Evolutionary conservation across 768 basidiomycete species (phyloP).

Genomic region (Boletus huronensis): DNA sequence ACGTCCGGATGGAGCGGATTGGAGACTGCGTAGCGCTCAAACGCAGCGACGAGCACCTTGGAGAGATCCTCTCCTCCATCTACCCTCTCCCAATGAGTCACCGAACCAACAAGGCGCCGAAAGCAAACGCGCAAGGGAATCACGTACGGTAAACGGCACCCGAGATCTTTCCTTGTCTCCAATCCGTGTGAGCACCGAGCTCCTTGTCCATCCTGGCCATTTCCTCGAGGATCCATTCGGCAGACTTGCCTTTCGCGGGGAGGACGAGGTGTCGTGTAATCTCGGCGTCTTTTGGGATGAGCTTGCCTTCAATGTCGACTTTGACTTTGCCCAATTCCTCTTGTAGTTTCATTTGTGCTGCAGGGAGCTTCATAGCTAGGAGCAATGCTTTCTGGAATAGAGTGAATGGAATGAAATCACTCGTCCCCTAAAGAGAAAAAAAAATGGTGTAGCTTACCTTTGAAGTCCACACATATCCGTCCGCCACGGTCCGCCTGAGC

Average conservation of each 20-base stretch:
- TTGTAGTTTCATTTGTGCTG: conserved; percentile 55
- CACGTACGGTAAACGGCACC: conserved; percentile 83
- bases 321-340: conserved; percentile 62
- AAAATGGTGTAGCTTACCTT: conserved; percentile 13
- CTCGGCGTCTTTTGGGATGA: conserved; percentile 60
- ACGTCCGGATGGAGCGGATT: conserved; percentile 93
- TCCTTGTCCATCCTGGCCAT: conserved; percentile 79
- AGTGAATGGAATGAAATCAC: background rate
- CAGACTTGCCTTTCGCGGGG: conserved; percentile 58
- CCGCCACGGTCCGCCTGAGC: conserved; percentile 21
- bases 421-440: no score
- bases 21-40: conserved; percentile 76
- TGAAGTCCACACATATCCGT: conserved; percentile 29
- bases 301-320: conserved; percentile 59
- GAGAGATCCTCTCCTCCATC: conserved; percentile 83
- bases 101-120: background rate
- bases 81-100: conserved; percentile 25
- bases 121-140: background rate
- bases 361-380: conserved; percentile 59
- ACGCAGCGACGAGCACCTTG: conserved; percentile 75
- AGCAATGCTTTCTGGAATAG: conserved; percentile 47
- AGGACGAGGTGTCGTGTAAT: conserved; percentile 65
- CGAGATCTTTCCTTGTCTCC: conserved; percentile 71
- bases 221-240: conserved; percentile 73
- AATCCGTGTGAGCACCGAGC: conserved; percentile 45